Conservation (phyloP, 2,329 filamentous ascomycete species). For the Penicillium sp. region DNA sequence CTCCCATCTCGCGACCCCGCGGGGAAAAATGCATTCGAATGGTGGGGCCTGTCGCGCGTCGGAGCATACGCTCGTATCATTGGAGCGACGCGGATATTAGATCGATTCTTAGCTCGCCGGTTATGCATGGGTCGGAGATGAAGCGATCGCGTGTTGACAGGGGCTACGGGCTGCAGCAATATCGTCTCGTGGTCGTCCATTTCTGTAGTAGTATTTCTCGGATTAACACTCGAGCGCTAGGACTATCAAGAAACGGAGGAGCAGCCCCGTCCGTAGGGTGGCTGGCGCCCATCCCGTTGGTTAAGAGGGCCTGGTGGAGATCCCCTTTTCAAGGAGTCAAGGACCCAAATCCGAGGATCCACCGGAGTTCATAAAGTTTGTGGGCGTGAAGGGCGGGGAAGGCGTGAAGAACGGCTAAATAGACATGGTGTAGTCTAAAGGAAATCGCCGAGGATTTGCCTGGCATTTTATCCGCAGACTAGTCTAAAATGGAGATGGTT, state of each 20-base stretch:
- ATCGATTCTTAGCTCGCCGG: conserved; percentile 5
- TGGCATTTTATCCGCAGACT: background rate
- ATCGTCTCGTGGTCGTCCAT: background rate
- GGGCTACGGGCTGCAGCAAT: conserved; percentile 4
- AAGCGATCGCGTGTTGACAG: conserved; percentile 7
- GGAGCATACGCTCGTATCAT: background rate
- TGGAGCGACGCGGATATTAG: conserved; percentile 4
- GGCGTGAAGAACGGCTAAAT: conserved; percentile 11
- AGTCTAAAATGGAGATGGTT: background rate
- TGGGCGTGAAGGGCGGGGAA: background rate
- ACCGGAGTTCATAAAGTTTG: background rate
- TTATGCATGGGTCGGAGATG: conserved; percentile 12
- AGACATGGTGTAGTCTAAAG: background rate
- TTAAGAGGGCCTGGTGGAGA: background rate
- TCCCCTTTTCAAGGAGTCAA: background rate
- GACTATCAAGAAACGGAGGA: conserved; percentile 24
- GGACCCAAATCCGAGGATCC: background rate
- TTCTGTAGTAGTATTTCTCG: background rate
- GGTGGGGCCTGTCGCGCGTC: conserved; percentile 1
- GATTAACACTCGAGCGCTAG: conserved; percentile 11
- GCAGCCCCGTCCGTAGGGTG: conserved; percentile 1
- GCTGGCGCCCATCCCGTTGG: background rate
- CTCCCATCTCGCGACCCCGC: conserved; percentile 5
- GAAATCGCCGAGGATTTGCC: background rate
- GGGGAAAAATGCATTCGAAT: conserved; percentile 2